Evolutionary conservation across 106 monocot species (phyloP), one percentile per base, ranked within the genome.

Genomic region (Apostasia ramifera): DNA sequence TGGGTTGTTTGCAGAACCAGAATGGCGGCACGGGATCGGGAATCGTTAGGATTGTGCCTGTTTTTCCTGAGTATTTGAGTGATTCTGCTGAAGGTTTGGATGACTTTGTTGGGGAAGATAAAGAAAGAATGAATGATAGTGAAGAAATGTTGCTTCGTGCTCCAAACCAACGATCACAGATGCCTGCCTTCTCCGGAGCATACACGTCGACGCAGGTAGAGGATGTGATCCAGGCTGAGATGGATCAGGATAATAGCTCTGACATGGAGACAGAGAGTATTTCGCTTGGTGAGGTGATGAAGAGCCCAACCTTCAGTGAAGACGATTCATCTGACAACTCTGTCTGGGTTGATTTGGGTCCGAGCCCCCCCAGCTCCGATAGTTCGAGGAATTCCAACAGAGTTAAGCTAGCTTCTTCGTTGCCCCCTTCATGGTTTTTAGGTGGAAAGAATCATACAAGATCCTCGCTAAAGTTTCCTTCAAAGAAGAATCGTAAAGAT

Each of bases 271-370:
- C 76, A 39, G 95, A 92, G 62, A 88, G 82, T 71, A 66, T 85
- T 70, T 92, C 95, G 0, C 71, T 87, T 62, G 95, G 92, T 1
- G 92, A 97, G 67, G 82, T 97, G 40, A 92, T 92, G 85, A 97
- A 81, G 80, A 97, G 95, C 75, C 95, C 95, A 0, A 73, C 86
- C 14, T 97, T 92, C 69, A 92, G 89, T 51, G 92, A 97, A 57
- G 95, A 97, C 73, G 95, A 81, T 38, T 86, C 86, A 0, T 89
- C 89, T 8, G 92, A 97, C 8, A 84, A 79, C 62, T 78, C 88
- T 47, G 81, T 86, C 66, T 97, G 92, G 95, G 86, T 97, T 61
- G 89, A 92, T 69, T 77, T 97, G 63, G 95, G 95, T 61, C 89
- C 83, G 65, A 97, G 95, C 45, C 95, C 95, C 5, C 56, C 77